A percentile compares a stretch with the other conserved stretches of the same genome.
Conservation (phyloP, 805 yeast genomes). For the Kuraishia hungarica region DNA sequence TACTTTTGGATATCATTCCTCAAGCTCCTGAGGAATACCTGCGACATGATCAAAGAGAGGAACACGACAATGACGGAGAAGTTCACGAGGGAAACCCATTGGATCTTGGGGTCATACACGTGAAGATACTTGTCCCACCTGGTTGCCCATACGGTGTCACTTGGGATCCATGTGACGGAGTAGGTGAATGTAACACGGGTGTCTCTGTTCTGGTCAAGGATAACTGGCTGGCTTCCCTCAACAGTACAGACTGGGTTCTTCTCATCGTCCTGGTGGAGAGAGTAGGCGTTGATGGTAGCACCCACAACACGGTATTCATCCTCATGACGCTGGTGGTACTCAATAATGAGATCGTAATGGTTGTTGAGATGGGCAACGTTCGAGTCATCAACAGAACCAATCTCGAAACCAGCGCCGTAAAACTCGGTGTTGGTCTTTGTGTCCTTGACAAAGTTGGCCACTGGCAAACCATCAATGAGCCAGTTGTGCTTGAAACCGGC, state of each 20-base stretch:
- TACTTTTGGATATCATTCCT: slow-evolving; percentile 81
- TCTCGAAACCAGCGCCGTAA: slow-evolving; percentile 74
- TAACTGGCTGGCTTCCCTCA: slow-evolving; percentile 28
- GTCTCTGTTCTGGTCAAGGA: slow-evolving; percentile 38
- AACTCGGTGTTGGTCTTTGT: slow-evolving; percentile 49
- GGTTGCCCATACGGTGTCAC: slow-evolving; percentile 88
- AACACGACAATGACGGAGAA: slow-evolving; percentile 75
- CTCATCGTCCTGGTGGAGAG: slow-evolving; percentile 24
- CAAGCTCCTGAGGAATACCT: slow-evolving; percentile 70
- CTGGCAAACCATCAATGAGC: slow-evolving; percentile 93
- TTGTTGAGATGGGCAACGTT: slow-evolving; percentile 57
- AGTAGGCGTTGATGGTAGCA: slow-evolving; percentile 64
- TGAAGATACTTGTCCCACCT: slow-evolving; percentile 97
- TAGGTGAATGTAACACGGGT: slow-evolving; percentile 74
- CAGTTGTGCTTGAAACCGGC: slow-evolving; percentile 87
- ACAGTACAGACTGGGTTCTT: slow-evolving; percentile 12
- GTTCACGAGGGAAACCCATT: slow-evolving; percentile 90
- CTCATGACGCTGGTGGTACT: slow-evolving; percentile 69
- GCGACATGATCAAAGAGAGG: slow-evolving; percentile 69
- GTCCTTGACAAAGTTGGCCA: slow-evolving; percentile 58
- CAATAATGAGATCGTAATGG: slow-evolving; percentile 72
- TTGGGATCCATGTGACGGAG: slow-evolving; percentile 63
- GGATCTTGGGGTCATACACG: slow-evolving; percentile 85
- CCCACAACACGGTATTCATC: slow-evolving; percentile 85
- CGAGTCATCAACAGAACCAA: slow-evolving; percentile 60